These are phyloP conservation scores for Calonectria henricotiae DNA, from an alignment of 2,329 filamentous ascomycete genomes.

Conservation along the genomic window DNA sequence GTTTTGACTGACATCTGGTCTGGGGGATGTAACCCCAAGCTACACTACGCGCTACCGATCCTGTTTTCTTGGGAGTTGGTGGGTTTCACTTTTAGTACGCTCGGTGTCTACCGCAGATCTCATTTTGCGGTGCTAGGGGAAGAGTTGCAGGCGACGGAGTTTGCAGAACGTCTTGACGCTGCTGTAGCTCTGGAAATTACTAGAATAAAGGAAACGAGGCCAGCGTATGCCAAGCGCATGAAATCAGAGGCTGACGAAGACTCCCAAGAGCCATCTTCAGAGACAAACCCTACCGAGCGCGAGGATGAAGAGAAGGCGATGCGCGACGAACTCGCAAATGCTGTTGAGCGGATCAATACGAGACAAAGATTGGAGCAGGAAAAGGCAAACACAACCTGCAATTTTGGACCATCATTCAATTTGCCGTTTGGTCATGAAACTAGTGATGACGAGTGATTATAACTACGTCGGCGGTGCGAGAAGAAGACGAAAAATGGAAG, in stretches of 20 bases:
- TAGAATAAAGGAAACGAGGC: slow-evolving; percentile 7
- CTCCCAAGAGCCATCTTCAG: not conserved
- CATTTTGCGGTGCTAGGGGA: slow-evolving; percentile 30
- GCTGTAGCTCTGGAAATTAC: slow-evolving; percentile 24
- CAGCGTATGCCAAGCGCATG: not conserved
- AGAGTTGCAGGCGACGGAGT: slow-evolving; percentile 19
- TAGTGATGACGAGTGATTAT: slow-evolving; percentile 4
- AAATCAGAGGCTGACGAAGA: not conserved
- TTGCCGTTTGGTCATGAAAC: slow-evolving; percentile 16
- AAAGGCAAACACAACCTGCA: not conserved
- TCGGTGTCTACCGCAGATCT: slow-evolving; percentile 26
- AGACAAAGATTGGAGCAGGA: slow-evolving; percentile 24
- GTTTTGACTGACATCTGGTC: slow-evolving; percentile 44
- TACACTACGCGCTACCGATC: slow-evolving; percentile 42
- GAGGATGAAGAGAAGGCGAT: slow-evolving; percentile 16
- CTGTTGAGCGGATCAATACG: slow-evolving; percentile 10
- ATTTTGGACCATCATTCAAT: slow-evolving; percentile 33
- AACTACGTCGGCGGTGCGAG: no score
- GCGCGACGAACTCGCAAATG: slow-evolving; percentile 24
- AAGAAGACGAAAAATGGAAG: no score
- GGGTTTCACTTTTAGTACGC: slow-evolving; percentile 4
- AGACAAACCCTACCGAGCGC: not conserved
- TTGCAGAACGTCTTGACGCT: slow-evolving; percentile 20
- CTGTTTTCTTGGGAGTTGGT: slow-evolving; percentile 44
- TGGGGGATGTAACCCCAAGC: slow-evolving; percentile 44